These are phyloP conservation scores for Alternaria sp. DNA, from an alignment of 2,329 filamentous ascomycete genomes.

Conservation along the genomic window DNA sequence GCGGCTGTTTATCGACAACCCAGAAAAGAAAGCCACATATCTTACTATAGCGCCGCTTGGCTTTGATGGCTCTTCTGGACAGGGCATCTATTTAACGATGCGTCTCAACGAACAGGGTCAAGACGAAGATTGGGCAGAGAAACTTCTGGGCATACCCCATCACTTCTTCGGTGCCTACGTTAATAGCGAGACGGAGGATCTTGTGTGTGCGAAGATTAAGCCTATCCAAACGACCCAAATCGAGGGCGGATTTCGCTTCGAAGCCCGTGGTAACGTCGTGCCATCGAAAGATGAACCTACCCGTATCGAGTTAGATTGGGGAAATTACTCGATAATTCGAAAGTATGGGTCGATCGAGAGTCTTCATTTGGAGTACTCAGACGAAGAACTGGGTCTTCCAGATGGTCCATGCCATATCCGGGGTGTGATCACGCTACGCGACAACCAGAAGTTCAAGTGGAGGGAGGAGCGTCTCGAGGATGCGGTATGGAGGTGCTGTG, in stretches of 20 bases:
- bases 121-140: neutral
- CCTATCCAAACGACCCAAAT: neutral
- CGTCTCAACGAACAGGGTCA: neutral
- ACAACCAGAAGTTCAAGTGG: accelerated
- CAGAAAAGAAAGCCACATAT: neutral
- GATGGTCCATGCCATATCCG: neutral
- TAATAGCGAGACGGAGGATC: neutral
- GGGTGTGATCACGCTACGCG: neutral
- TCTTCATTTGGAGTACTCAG: too few species aligned
- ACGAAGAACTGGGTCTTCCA: neutral
- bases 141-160: neutral
- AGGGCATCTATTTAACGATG: too few species aligned
- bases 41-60: neutral
- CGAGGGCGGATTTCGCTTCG: neutral
- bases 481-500: neutral
- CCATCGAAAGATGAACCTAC: too few species aligned
- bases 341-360: too few species aligned
- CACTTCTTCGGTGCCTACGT: neutral
- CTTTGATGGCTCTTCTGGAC: too few species aligned
- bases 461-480: neutral
- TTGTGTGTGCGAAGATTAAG: neutral
- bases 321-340: too few species aligned
- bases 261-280: neutral
- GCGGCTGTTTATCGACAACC: neutral
- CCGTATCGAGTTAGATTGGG: too few species aligned